Conservation (phyloP, 2,329 filamentous ascomycete species). For the Fusarium sp. region DNA sequence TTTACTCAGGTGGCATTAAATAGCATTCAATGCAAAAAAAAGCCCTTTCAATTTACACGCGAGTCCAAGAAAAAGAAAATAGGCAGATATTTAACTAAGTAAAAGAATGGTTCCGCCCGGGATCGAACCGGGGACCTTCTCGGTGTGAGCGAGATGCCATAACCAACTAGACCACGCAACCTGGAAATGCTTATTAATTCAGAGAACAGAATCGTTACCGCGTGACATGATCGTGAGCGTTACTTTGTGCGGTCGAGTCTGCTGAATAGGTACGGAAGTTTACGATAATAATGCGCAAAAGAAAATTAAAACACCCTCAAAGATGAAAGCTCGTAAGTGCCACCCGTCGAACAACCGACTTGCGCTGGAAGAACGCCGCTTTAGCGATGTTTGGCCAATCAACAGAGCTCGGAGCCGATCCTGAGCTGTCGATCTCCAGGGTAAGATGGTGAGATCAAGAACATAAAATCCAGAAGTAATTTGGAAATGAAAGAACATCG, state of each 20-base stretch:
- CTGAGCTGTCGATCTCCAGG: neutral
- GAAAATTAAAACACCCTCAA: no score
- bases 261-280: fast-evolving
- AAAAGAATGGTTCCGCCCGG: conserved; percentile 28
- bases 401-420: no score
- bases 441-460: neutral
- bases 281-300: fast-evolving
- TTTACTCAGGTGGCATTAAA: neutral
- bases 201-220: fast-evolving
- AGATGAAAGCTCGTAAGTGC: no score
- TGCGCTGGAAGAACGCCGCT: neutral
- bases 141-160: conserved; percentile 37
- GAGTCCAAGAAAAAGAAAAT: no score
- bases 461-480: neutral
- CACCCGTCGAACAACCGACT: neutral
- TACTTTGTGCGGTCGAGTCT: fast-evolving
- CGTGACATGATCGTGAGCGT: fast-evolving
- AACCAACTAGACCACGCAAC: conserved; percentile 37
- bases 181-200: neutral
- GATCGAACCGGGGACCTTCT: conserved; percentile 35
- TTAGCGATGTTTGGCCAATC: no score
- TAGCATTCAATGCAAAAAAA: fast-evolving
- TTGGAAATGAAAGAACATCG: neutral
- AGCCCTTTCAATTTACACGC: no score
- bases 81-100: neutral